A percentile compares a stretch with the other conserved stretches of the same genome.
Conservation (phyloP, 1,284 basidiomycete genomes). For the Polyporus tsugae region DNA sequence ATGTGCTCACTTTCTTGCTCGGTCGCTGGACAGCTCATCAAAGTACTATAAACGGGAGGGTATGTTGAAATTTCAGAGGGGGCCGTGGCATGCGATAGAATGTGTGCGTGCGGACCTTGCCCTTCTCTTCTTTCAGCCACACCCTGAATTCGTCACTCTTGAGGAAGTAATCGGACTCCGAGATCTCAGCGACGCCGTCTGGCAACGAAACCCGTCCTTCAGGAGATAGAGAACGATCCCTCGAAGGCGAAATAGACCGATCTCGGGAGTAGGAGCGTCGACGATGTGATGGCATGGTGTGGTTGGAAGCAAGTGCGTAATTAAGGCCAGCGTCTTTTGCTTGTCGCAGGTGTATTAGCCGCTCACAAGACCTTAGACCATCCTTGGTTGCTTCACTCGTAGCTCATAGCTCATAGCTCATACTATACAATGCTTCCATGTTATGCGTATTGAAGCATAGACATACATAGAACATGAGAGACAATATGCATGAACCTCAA, state of each 20-base stretch:
- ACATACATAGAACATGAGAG: slow-evolving; percentile 41
- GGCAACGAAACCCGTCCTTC: slow-evolving; percentile 55
- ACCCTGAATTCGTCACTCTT: slow-evolving; percentile 79
- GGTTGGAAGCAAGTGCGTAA: slow-evolving; percentile 1
- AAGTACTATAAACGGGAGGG: slow-evolving; percentile 62
- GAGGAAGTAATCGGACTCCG: slow-evolving; percentile 79
- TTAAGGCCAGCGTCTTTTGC: background rate
- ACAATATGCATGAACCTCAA: slow-evolving; percentile 41
- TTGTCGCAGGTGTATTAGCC: background rate
- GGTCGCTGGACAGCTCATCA: slow-evolving; percentile 78
- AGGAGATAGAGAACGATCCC: slow-evolving; percentile 49
- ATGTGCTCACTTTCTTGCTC: slow-evolving; percentile 68
- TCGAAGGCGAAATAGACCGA: slow-evolving; percentile 35
- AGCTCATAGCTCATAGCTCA: background rate
- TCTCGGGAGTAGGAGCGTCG: slow-evolving; percentile 37
- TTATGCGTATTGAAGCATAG: slow-evolving; percentile 43
- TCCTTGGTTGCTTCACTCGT: background rate
- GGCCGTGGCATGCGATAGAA: background rate
- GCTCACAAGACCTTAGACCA: background rate
- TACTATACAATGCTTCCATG: slow-evolving; percentile 39
- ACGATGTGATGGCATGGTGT: slow-evolving; percentile 38
- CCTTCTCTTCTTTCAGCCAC: slow-evolving; percentile 83
- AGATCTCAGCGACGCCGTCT: slow-evolving; percentile 60
- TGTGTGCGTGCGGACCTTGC: slow-evolving; percentile 59
- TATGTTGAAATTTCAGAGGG: slow-evolving; percentile 6